Evolutionary conservation across 805 yeast genomes (phyloP), one percentile per base, ranked within the genome.

Genomic region (Maudiozyma pseudohumilis): DNA sequence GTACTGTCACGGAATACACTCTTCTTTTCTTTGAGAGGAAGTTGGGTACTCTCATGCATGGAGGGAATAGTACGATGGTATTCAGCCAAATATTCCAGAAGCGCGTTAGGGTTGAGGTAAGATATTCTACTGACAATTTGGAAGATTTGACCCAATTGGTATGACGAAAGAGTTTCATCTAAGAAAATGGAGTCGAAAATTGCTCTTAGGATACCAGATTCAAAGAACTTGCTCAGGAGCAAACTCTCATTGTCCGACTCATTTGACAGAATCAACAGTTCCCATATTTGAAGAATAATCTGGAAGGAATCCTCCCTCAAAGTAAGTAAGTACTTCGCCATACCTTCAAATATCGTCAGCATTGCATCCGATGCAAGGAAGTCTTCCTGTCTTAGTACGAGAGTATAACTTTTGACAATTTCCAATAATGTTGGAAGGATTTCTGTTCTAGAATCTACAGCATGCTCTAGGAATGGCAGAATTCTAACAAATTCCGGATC

Each of bases 241-340:
- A 44, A 22, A 22, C 35, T 43, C 28, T 55, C 59, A 27, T 40
- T 38, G 30, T 52, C 51, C 2, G 50, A 32, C 27, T 55, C 56
- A 40, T 48, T 48, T 1, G 50, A 38, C 6, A 60, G 34, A 3
- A 55, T 43, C 17, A 60, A 37, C 16, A 53, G 46, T 32, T 60
- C 63, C 59, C 61, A 53, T 19, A 58, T 50, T 24, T 63, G 47
- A 43, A 81, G 65, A 2, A 77, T 56, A 21, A 56, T 39, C 26
- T 68, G 72, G 35, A 75, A 65, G 0, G 85, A 62, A 58, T 83
- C 94, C 52, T 82, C 92, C 41, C 89, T 69, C 73, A 81, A 69
- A 12, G 66, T 68, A 16, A 69, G 55, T 20, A 82, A 52, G 48
- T 80, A 77, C 5, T 65, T 70, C 0, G 78, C 66, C 23, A 79